Evolutionary conservation across 2,329 filamentous ascomycete species (phyloP).

Genomic region (Apiospora saccharicola): DNA sequence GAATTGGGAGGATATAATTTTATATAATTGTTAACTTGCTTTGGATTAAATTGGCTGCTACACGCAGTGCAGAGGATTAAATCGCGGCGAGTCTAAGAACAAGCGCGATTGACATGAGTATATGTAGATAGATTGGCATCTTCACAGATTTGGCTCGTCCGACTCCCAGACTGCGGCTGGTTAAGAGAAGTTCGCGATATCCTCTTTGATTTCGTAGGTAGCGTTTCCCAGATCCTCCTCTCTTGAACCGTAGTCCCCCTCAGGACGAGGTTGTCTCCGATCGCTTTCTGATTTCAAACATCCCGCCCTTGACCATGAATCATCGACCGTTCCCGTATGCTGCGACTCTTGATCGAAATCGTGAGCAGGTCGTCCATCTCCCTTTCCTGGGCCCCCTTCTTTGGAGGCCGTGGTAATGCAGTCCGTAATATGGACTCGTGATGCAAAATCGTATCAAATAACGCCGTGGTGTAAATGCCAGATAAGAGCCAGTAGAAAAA

Average conservation of each 20-base stretch:
- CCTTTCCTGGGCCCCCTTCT: background rate
- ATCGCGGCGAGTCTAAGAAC: constrained; percentile 1
- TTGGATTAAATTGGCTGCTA: constrained; percentile 12
- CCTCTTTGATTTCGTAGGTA: constrained; percentile 3
- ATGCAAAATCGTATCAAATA: constrained; percentile 15
- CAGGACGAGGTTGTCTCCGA: background rate
- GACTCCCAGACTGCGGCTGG: background rate
- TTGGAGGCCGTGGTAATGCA: background rate
- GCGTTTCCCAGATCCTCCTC: background rate
- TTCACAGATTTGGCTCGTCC: background rate
- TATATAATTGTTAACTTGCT: background rate
- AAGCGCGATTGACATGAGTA: background rate
- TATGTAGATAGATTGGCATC: background rate
- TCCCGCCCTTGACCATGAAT: background rate
- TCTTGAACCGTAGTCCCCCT: background rate
- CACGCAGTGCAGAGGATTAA: constrained; percentile 8
- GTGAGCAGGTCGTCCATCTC: background rate
- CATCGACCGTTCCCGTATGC: constrained; percentile 2
- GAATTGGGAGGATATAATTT: background rate
- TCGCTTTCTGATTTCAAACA: background rate
- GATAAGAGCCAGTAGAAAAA: constrained; percentile 14
- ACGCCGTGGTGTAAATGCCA: constrained; percentile 23
- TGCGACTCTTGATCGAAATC: background rate
- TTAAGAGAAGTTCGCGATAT: background rate
- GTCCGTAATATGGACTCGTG: background rate